These are phyloP conservation scores for Trametopsis cervina DNA, from an alignment of 768 basidiomycete genomes.

Conservation along the genomic window DNA sequence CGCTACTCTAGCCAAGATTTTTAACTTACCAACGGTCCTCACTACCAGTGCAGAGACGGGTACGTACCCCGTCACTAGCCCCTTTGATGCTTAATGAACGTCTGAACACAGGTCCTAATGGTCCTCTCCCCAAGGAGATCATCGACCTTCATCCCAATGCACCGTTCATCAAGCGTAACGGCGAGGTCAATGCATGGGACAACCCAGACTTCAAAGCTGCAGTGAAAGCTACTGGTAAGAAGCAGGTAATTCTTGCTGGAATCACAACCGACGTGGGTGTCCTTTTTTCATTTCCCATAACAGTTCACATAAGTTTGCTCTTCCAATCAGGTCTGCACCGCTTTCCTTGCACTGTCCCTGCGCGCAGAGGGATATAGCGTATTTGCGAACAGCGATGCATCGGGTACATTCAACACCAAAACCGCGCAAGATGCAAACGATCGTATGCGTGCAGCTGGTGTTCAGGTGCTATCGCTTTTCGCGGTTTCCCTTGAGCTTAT, in stretches of 20 bases:
- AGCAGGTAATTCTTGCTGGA: constrained; percentile 43
- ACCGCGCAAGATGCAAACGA: constrained; percentile 40
- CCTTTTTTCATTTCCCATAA: not conserved
- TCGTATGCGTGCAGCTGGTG: constrained; percentile 41
- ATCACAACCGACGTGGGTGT: constrained; percentile 40
- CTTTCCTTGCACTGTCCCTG: constrained; percentile 42
- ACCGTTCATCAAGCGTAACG: constrained; percentile 37
- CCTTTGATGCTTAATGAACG: not conserved
- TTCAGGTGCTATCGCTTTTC: constrained; percentile 39
- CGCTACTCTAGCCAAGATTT: constrained; percentile 36
- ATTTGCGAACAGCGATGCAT: constrained; percentile 41
- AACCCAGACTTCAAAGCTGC: constrained; percentile 40
- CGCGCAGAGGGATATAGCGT: constrained; percentile 39
- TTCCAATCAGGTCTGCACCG: constrained; percentile 35
- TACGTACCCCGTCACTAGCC: constrained; percentile 11
- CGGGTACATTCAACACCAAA: constrained; percentile 33
- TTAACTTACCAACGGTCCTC: constrained; percentile 38
- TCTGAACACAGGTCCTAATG: constrained; percentile 34
- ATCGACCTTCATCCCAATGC: constrained; percentile 38
- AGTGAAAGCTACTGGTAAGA: constrained; percentile 41
- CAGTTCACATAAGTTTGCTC: too few species aligned
- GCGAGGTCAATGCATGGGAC: constrained; percentile 49
- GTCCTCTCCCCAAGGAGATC: constrained; percentile 40
- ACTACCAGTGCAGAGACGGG: constrained; percentile 39
- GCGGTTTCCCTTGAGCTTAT: constrained; percentile 39